phyloP scores from a whole-genome alignment of 805 yeast genomes.

The Kazachstania psychrophila region DNA sequence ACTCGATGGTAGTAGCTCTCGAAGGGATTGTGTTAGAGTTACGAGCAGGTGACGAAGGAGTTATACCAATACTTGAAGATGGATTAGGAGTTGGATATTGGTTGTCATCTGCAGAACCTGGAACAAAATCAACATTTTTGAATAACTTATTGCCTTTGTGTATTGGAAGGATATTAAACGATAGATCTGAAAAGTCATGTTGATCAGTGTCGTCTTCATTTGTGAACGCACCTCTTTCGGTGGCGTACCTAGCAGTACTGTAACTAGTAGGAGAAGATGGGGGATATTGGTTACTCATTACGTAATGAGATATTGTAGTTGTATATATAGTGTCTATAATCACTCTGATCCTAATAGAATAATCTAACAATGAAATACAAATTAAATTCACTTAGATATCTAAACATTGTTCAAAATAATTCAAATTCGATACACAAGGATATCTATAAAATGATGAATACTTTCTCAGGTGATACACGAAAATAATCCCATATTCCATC shows the following conservation, averaged over 20 bases:
- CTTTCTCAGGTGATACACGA: too few relatives aligned
- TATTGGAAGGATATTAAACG: background rate
- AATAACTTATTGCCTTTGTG: background rate
- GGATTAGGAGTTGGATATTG: slow-evolving; percentile 67
- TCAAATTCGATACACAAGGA: too few relatives aligned
- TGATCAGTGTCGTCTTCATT: background rate
- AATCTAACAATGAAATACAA: too few relatives aligned
- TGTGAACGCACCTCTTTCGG: background rate
- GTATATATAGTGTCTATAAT: too few relatives aligned
- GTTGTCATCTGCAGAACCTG: background rate
- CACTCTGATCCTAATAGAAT: too few relatives aligned
- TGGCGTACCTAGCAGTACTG: background rate
- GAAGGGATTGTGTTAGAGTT: slow-evolving; percentile 11
- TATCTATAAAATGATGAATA: too few relatives aligned
- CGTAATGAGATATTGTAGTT: too few relatives aligned
- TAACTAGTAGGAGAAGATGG: slow-evolving; percentile 4
- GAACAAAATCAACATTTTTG: background rate
- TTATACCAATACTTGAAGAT: slow-evolving; percentile 42
- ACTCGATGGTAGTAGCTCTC: slow-evolving; percentile 14
- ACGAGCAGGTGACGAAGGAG: slow-evolving; percentile 6
- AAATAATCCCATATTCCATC: too few relatives aligned
- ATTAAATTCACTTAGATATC: too few relatives aligned
- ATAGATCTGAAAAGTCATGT: background rate
- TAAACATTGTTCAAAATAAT: too few relatives aligned
- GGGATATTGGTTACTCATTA: slow-evolving; percentile 5